These are phyloP conservation scores for Gossypium schwendimanii DNA, from an alignment of 441 rosid genomes.

Conservation along the genomic window DNA sequence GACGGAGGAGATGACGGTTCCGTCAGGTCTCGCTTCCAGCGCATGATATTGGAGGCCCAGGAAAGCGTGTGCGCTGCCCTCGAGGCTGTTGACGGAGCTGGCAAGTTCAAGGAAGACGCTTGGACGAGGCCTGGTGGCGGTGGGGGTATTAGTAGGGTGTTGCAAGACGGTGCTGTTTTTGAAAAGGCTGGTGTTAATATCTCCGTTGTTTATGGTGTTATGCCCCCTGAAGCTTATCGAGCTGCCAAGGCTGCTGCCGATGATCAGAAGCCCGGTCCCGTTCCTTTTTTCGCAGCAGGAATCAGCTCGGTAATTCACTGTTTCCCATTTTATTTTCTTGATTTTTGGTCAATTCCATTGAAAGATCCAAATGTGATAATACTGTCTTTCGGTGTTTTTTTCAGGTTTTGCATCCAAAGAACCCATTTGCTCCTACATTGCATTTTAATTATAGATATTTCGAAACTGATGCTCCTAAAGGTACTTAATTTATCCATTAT, in stretches of 20 bases:
- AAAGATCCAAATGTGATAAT: not conserved
- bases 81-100: conserved; percentile 51
- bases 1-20: conserved; percentile 35
- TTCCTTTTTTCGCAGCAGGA: conserved; percentile 94
- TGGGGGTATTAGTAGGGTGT: conserved; percentile 86
- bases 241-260: conserved; percentile 73
- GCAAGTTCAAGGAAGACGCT: conserved; percentile 87
- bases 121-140: conserved; percentile 98
- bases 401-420: conserved; percentile 94
- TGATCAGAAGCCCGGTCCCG: conserved; percentile 73
- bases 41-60: conserved; percentile 66
- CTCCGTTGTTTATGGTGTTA: conserved; percentile 85
- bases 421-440: conserved; percentile 90
- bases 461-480: conserved; percentile 91
- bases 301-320: conserved; percentile 67
- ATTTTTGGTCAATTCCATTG: not conserved
- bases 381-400: not conserved
- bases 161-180: conserved; percentile 85
- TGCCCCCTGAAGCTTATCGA: conserved; percentile 98
- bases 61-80: conserved; percentile 67
- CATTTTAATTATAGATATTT: conserved; percentile 95
- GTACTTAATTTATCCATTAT: conserved; percentile 23
- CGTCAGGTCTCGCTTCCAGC: conserved; percentile 78
- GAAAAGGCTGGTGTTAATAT: conserved; percentile 98
- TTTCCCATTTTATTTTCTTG: conserved; percentile 12